Percentiles rank a stretch among this genome's conserved stretches.
These are phyloP conservation scores for Suillus spraguei DNA, from an alignment of 768 basidiomycete species.

Conservation along the genomic window DNA sequence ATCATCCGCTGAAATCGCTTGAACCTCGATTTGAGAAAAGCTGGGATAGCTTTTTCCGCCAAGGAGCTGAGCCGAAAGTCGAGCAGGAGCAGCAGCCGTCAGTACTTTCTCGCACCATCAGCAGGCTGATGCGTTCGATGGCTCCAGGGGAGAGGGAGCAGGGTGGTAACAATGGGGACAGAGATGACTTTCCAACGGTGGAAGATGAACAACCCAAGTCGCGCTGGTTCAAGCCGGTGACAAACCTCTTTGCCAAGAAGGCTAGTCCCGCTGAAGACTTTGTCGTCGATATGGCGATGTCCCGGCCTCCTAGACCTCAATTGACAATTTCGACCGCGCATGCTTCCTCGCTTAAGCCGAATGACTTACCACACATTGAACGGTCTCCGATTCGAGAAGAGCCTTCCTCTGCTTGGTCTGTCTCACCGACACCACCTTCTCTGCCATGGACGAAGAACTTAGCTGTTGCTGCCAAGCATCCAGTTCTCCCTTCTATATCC, in stretches of 20 bases:
- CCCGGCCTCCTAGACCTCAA: constrained; percentile 30
- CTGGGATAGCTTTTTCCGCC: constrained; percentile 48
- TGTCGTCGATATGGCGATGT: constrained; percentile 20
- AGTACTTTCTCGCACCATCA: constrained; percentile 26
- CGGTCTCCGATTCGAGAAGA: constrained; percentile 24
- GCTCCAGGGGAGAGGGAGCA: constrained; percentile 45
- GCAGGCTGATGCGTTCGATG: constrained; percentile 43
- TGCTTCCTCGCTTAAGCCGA: constrained; percentile 32
- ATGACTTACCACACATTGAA: constrained; percentile 34
- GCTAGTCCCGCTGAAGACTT: constrained; percentile 19
- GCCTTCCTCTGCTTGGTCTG: constrained; percentile 34
- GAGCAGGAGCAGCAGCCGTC: constrained; percentile 21
- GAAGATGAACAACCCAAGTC: constrained; percentile 26
- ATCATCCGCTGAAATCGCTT: constrained; percentile 29
- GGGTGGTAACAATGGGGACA: constrained; percentile 37
- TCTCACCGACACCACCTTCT: constrained; percentile 31
- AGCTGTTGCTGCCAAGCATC: constrained; percentile 22
- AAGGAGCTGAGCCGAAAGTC: constrained; percentile 18
- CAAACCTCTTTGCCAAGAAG: constrained; percentile 32
- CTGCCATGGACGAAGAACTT: constrained; percentile 28
- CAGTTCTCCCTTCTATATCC: constrained; percentile 40
- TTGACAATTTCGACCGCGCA: constrained; percentile 48
- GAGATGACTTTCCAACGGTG: constrained; percentile 13
- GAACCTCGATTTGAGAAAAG: constrained; percentile 41
- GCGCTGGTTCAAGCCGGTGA: constrained; percentile 41